phyloP scores from a whole-genome alignment of 2,329 filamentous ascomycete genomes.

The Tolypocladium ovalisporum region DNA sequence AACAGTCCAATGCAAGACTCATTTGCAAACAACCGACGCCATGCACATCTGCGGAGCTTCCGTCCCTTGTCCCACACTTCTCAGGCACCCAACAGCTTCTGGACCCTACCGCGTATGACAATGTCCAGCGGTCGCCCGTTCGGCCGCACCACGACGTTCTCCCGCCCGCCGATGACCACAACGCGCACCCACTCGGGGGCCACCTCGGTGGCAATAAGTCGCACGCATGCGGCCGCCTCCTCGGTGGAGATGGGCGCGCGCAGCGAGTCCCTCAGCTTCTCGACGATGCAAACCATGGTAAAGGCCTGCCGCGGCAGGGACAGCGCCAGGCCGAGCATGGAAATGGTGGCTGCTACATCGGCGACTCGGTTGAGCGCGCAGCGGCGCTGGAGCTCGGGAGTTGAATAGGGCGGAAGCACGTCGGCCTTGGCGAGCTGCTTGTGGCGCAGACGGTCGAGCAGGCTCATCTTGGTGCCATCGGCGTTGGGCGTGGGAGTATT shows the following conservation, averaged over 20 bases:
- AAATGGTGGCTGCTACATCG: constrained; percentile 58
- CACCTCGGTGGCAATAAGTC: constrained; percentile 41
- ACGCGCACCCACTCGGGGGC: constrained; percentile 46
- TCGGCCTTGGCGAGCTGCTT: constrained; percentile 51
- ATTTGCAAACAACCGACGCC: not conserved
- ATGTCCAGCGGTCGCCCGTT: constrained; percentile 27
- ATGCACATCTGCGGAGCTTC: not conserved
- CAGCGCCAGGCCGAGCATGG: constrained; percentile 49
- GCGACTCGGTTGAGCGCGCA: constrained; percentile 55
- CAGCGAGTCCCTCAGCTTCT: constrained; percentile 59
- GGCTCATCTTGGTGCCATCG: constrained; percentile 46
- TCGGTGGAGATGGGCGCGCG: constrained; percentile 41
- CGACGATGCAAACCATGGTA: constrained; percentile 49
- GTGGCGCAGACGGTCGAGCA: constrained; percentile 64
- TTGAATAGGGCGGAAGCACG: constrained; percentile 46
- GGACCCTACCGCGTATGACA: constrained; percentile 24
- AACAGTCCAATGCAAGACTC: not conserved
- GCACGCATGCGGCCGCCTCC: constrained; percentile 38
- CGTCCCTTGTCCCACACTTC: not conserved
- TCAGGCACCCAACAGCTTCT: constrained; percentile 18
- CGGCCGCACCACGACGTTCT: constrained; percentile 46
- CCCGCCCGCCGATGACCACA: constrained; percentile 38
- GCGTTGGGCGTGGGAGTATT: constrained; percentile 24
- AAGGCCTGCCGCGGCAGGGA: constrained; percentile 51
- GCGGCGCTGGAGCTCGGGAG: constrained; percentile 46